A percentile compares a stretch with the other conserved stretches of the same genome.
phyloP scores from a whole-genome alignment of 139 green algal species.

The Pleodorina starrii region DNA sequence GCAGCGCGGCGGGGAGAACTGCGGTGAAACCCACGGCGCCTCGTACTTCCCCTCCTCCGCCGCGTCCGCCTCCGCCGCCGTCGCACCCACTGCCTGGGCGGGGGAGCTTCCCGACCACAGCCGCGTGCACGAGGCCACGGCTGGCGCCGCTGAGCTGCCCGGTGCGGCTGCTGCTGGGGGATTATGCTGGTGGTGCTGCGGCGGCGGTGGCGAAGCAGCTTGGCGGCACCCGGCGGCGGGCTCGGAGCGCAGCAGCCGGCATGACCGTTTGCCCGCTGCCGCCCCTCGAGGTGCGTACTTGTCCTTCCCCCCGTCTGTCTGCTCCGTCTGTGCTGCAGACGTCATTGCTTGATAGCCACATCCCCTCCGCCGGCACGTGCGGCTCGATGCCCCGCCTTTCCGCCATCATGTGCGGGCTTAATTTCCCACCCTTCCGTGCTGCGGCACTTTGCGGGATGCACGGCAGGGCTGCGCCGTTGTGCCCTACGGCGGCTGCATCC shows the following conservation, averaged over 20 bases:
- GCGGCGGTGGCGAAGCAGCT: neutral
- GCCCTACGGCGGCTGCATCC: neutral
- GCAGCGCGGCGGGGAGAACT: neutral
- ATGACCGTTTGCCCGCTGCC: conserved; percentile 33
- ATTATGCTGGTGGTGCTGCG: neutral
- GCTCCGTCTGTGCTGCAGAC: neutral
- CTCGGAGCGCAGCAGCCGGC: no score
- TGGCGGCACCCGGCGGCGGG: neutral
- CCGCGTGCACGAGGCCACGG: neutral
- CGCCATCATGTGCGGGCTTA: no score
- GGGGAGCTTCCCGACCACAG: neutral
- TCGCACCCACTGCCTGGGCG: neutral
- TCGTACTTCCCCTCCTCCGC: no score
- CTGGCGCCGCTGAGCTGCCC: conserved; percentile 12
- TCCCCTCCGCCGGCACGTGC: neutral
- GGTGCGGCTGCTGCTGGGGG: neutral
- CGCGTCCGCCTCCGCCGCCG: neutral
- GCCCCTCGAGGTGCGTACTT: neutral
- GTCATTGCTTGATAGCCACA: neutral
- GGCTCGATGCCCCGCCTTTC: no score
- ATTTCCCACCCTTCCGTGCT: no score
- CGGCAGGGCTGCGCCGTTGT: neutral
- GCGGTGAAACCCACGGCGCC: neutral
- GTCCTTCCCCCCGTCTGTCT: no score
- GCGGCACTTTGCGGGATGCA: no score